These are phyloP conservation scores for Collybia mongolica DNA, from an alignment of 768 basidiomycete species.

Conservation along the genomic window DNA sequence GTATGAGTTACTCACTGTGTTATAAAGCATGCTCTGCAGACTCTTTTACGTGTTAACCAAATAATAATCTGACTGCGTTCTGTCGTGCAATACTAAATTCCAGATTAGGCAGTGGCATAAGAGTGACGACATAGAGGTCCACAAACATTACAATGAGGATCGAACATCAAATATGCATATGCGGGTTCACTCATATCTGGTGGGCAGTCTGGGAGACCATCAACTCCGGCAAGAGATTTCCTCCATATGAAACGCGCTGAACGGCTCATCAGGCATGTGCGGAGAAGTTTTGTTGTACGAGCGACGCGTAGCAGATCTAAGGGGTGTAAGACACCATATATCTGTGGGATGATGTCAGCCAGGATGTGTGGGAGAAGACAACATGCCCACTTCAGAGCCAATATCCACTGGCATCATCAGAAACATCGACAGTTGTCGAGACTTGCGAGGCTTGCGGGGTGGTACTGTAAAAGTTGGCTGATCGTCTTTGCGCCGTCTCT, in stretches of 20 bases:
- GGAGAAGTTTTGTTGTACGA: background rate
- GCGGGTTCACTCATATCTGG: background rate
- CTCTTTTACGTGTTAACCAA: constrained; percentile 17
- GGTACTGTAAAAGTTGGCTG: no score
- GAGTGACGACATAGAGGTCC: background rate
- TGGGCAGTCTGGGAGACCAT: constrained; percentile 1
- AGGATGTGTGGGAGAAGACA: background rate
- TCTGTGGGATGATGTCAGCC: background rate
- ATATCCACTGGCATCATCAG: constrained; percentile 1
- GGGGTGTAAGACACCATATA: constrained; percentile 1
- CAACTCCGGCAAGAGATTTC: background rate
- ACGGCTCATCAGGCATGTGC: background rate
- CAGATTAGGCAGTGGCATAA: background rate
- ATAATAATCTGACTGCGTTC: constrained; percentile 16
- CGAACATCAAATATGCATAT: background rate
- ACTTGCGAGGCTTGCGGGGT: background rate
- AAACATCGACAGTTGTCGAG: background rate
- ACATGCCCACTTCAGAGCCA: background rate
- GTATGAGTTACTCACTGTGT: constrained; percentile 11
- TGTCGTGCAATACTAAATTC: constrained; percentile 14
- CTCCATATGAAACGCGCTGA: constrained; percentile 1
- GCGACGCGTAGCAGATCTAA: background rate
- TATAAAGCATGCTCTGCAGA: constrained; percentile 18
- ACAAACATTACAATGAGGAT: background rate
- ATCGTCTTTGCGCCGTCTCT: no score